These are phyloP conservation scores for Fonsecaea monophora DNA, from an alignment of 2,329 filamentous ascomycete species.

Conservation along the genomic window DNA sequence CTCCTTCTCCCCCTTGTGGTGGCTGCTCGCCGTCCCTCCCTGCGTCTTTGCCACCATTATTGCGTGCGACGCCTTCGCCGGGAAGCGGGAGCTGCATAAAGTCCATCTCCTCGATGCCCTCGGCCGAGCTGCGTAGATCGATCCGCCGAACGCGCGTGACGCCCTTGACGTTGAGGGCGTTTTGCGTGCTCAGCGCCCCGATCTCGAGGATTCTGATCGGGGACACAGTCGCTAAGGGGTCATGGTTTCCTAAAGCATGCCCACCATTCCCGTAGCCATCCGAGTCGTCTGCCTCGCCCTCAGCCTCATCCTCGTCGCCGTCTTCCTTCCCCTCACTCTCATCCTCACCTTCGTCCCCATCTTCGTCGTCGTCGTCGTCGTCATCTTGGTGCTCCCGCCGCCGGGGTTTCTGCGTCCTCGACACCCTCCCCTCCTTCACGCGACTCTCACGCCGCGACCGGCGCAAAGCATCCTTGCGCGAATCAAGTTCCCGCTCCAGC, in stretches of 20 bases:
- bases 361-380: background rate
- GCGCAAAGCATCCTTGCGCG: conserved; percentile 9
- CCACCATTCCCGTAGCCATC: background rate
- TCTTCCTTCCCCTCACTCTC: too few species aligned
- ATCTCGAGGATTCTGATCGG: conserved; percentile 79
- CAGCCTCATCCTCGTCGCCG: too few species aligned
- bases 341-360: too few species aligned
- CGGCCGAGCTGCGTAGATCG: conserved; percentile 85
- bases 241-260: background rate
- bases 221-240: background rate
- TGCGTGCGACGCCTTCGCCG: conserved; percentile 26
- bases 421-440: background rate
- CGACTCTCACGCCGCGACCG: background rate
- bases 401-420: background rate
- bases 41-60: conserved; percentile 56
- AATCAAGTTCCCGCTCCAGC: conserved; percentile 49
- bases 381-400: background rate
- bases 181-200: conserved; percentile 81
- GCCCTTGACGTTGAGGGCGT: conserved; percentile 72
- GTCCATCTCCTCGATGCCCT: conserved; percentile 81
- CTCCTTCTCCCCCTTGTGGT: background rate
- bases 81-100: conserved; percentile 90
- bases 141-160: conserved; percentile 63
- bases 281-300: too few species aligned
- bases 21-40: too few species aligned